Evolutionary conservation across 176 grass and related monocot species (phyloP), one percentile per base, ranked within the genome.

Genomic region (Miscanthus lutarioriparius): DNA sequence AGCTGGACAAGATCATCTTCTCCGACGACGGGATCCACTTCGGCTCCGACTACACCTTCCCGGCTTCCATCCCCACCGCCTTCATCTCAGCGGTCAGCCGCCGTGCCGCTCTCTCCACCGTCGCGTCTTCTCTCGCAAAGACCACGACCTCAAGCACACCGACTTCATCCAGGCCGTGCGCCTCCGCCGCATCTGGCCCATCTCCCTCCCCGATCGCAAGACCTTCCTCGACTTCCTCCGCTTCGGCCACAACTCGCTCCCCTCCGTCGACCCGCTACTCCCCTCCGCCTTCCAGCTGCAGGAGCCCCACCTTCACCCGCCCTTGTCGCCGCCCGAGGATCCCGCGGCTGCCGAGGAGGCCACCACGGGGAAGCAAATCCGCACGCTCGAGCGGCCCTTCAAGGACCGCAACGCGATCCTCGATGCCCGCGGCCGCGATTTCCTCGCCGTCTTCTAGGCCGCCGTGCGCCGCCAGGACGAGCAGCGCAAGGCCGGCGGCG

Each of bases 141-240:
- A 98, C 76, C 87, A 91, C 79, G 78, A 91, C 76, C 80, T 98
- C 75, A 93, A 95, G 81, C 92, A 97, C 89, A 97, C 92, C 25
- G 95, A 97, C 56, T 95, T 93, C 82, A 87, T 98, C 67, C 91
- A 98, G 79, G 90, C 95, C 38, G 86, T 91, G 7, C 84, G 92
- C 30, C 87, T 89, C 20, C 84, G 82, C 77, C 96, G 91, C 72
- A 83, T 98, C 89, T 89, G 89, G 20, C 77, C 96, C 11, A 82
- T 98, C 13, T 30, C 96, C 32, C 85, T 98, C 63, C 91, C 92
- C 5, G 91, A 95, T 81, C 92, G 93, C 49, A 95, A 95, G 75
- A 82, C 96, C 80, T 83, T 98, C 56, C 92, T 98, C 72, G 93
- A 98, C 65, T 98, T 95, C 81, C 96, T 98, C 40, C 81, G 81